These are phyloP conservation scores for Cercospora sp. DNA, from an alignment of 2,329 filamentous ascomycete genomes.

Conservation along the genomic window DNA sequence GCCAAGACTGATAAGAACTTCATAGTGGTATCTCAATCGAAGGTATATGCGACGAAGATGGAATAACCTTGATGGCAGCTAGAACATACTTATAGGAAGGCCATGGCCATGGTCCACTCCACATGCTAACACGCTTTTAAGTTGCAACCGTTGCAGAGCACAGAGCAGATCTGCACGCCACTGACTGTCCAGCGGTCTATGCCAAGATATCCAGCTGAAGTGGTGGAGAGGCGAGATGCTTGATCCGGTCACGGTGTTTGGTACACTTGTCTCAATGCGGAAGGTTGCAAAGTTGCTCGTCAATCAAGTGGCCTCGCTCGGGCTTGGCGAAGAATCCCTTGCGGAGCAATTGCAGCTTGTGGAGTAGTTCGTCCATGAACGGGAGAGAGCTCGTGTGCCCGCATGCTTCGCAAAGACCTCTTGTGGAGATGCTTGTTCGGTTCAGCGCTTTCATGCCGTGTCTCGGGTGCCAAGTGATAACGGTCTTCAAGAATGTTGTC, in stretches of 20 bases:
- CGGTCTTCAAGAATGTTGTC: not conserved
- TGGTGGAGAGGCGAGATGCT: not conserved
- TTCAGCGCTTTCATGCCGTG: not conserved
- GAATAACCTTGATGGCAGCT: not conserved
- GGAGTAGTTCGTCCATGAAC: not conserved
- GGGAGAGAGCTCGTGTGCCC: not conserved
- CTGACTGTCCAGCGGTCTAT: not conserved
- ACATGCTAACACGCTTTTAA: not conserved
- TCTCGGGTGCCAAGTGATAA: conserved; percentile 12
- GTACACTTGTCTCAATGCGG: conserved; percentile 3
- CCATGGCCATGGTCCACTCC: not conserved
- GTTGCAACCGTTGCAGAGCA: not conserved
- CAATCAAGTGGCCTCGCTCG: not conserved
- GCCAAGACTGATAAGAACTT: conserved; percentile 8
- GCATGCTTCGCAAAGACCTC: not conserved
- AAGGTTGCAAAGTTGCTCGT: not conserved
- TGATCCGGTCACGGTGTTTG: not conserved
- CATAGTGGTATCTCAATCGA: conserved; percentile 1
- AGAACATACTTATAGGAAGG: conserved; percentile 2
- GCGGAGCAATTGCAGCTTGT: conserved; percentile 6
- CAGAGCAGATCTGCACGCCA: not conserved
- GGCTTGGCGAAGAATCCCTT: conserved; percentile 1
- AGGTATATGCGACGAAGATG: not conserved
- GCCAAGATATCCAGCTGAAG: conserved; percentile 4
- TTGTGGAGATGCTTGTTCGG: not conserved